Evolutionary conservation across 768 basidiomycete species (phyloP), one percentile per base, ranked within the genome.

Genomic region (Serendipita sp.): DNA sequence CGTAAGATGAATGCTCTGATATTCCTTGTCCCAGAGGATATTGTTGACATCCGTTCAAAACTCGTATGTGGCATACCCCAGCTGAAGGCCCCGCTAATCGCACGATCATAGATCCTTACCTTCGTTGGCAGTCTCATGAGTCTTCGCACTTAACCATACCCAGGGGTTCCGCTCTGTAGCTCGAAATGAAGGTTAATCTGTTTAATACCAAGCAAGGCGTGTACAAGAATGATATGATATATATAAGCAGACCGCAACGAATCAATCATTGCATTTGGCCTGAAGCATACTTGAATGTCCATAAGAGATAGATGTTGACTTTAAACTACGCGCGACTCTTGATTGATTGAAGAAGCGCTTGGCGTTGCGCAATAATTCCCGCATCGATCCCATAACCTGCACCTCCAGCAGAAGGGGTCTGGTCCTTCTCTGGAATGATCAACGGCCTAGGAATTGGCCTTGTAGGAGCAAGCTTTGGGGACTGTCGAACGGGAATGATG

Each of bases 21-120:
- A 70, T 97, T 97, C 81, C 76, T 98, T 66, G 95, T 97, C 0
- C 93, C 95, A 0, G 95, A 98, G 72, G 93, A 93, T 75, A 93
- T 97, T 69, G 92, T 98, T 41, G 94, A 97, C 73, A 82, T 97
- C 66, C 85, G 95, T 47, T 84, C 92, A 37, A 84, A 91, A 66
- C 79, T 96, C 73, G 92, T 95, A 72, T 45, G 88, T 79, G 18
- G 35, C 41, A 34, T 65, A 30, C 32, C 28, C 44, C 62, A 11
- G 35, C 32, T 32, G 63, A 32, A n/a, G 64, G 24, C 45, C n/a
- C 38, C 44, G 3, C 38, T 30, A 38, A 46, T 34, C 24, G 1
- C 45, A 28, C 18, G 32, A 56, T 47, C 69, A 92, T 24, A 24
- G 91, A 92, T 97, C 70, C 78, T 97, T 75, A 97, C 93, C 1